phyloP scores from a whole-genome alignment of 108 stramenopile genomes.

The Skeletonema menzelii region DNA sequence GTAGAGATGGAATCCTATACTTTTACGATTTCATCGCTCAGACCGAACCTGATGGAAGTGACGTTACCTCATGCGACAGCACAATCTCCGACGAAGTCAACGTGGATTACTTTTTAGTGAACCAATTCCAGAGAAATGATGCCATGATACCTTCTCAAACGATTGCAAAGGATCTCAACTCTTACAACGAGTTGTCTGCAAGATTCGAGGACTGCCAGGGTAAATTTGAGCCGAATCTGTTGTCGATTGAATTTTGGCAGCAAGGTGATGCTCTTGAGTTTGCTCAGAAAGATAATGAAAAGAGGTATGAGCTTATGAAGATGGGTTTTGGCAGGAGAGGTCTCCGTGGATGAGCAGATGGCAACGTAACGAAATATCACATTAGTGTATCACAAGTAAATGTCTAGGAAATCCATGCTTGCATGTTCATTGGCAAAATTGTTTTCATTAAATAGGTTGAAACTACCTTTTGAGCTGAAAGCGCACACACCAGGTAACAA shows the following conservation, averaged over 20 bases:
- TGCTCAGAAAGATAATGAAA: conserved; percentile 52
- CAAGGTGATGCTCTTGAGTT: conserved; percentile 51
- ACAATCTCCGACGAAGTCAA: conserved; percentile 1
- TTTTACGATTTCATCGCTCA: conserved; percentile 21
- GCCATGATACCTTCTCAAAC: conserved; percentile 15
- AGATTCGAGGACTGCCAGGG: conserved; percentile 51
- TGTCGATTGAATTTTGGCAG: conserved; percentile 66
- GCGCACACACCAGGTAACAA: background rate
- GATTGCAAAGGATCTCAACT: conserved; percentile 42
- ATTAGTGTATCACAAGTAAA: background rate
- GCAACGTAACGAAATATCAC: too few species aligned
- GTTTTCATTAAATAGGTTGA: background rate
- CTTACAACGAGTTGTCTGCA: conserved; percentile 13
- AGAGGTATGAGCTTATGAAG: conserved; percentile 10
- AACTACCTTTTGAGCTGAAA: background rate
- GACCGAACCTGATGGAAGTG: conserved; percentile 5
- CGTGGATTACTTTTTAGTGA: conserved; percentile 51
- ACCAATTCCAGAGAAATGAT: conserved; percentile 47
- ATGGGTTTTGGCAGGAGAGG: background rate
- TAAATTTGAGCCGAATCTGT: conserved; percentile 36
- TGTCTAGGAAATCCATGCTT: background rate
- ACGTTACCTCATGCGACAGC: conserved; percentile 7
- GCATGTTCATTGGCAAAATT: background rate
- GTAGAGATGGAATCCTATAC: conserved; percentile 25
- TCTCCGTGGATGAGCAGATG: background rate